Evolutionary conservation across 2,329 filamentous ascomycete genomes (phyloP), one percentile per base, ranked within the genome.

Genomic region (Gaeumannomyces sp.): DNA sequence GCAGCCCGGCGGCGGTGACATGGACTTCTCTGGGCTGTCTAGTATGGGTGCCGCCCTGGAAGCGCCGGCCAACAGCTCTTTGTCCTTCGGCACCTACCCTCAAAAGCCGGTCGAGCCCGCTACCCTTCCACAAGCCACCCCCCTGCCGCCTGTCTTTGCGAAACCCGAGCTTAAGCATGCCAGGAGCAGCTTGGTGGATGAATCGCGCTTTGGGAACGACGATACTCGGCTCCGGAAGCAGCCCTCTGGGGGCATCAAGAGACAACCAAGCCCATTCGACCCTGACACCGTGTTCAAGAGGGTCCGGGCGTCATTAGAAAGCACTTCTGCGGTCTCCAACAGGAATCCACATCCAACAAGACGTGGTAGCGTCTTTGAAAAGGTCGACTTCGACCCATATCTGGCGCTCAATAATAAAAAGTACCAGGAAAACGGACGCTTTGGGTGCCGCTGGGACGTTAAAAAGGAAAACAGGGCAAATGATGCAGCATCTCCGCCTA

Each of bases 121-220:
- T 2, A 27, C 25, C 3, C 29, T 25, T 10, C 6, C 61, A 27
- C 29, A 28, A 19, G n/a, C 11, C 11, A 28, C 57, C 22, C 33
- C 71, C 22, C 50, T 65, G 1, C 68, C 72, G 25, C 73, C 75
- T 2, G 77, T 81, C 5, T 87, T 87, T 69, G 78, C 83, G n/a
- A 87, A 86, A 67, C 85, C 85, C 2, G 83, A 87, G 68, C 72
- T 87, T 50, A 82, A 80, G 66, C 84, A 87, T 74, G 84, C 84
- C 1, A 78, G 84, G 67, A 86, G 84, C 71, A 81, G 78, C 19
- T 73, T 84, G 33, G 75, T 73, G 33, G 82, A 83, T 22, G 79
- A 81, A 56, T 72, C 56, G 33, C 70, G 56, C 65, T 71, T 56
- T 29, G 35, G 27, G 27, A 45, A 58, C 4, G 56, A 38, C 4